Evolutionary conservation across 2,329 filamentous ascomycete genomes (phyloP), one percentile per base, ranked within the genome.

Genomic region (Triangularia verruculosa): DNA sequence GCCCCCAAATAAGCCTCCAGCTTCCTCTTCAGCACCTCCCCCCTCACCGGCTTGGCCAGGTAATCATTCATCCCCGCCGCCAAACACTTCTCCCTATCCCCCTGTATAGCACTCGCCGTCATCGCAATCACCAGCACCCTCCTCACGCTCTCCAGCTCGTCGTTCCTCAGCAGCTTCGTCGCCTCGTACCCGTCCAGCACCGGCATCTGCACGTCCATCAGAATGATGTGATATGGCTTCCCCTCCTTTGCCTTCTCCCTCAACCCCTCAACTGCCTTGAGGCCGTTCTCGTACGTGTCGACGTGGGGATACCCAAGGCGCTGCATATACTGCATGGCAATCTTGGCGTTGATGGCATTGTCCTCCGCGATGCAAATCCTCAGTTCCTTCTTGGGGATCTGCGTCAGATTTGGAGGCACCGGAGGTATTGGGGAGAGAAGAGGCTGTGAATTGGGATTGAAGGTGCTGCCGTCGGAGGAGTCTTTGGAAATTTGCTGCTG

Each of bases 181-280:
- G 93, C 93, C 75, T 96, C 91, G 74, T 97, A 97, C 5, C 93
- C 93, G 74, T 97, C 93, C 8, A 96, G 84, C 3, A 96, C 87
- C 0, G 93, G 93, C 93, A 97, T 97, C 77, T 97, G 93, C 3
- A 96, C 92, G 74, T 97, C 93, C 93, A 97, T 97, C 53, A 97
- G 83, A 47, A 96, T 89, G 30, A 97, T 84, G 72, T 97, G 93
- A 77, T 96, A 97, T 0, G 93, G 93, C 8, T 81, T 81, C 1
- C 89, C 89, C 66, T 91, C 89, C 53, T 79, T 82, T 3, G 90
- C 89, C 66, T 89, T 90, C 58, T 85, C 80, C 8, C 89, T 87
- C n/a, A 97, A 79, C 0, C 92, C 93, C 71, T 96, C 91, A 13
- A 97, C 90, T 0, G 93, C 93, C 77, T 93, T 92, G 66, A 90